phyloP scores from a whole-genome alignment of 2,329 filamentous ascomycete genomes.

The Nakataea oryzae region DNA sequence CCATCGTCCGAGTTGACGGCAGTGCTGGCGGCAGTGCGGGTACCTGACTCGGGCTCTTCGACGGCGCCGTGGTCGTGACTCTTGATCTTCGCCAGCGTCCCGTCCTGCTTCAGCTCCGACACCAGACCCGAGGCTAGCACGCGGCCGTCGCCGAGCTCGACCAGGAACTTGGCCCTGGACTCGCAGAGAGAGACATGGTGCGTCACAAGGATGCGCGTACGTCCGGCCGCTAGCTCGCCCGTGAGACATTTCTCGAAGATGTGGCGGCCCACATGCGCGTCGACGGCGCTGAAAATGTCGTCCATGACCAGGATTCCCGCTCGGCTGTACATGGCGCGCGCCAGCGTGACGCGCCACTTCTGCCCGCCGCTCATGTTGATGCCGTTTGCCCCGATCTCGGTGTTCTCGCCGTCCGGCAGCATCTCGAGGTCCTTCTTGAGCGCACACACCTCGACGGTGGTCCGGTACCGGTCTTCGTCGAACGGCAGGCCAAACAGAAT shows the following conservation, averaged over 20 bases:
- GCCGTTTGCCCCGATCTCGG: constrained; percentile 75
- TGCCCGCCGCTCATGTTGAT: constrained; percentile 80
- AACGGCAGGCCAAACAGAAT: constrained; percentile 67
- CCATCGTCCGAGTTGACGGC: constrained; percentile 40
- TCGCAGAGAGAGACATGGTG: constrained; percentile 68
- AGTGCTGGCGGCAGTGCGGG: constrained; percentile 22
- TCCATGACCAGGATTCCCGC: constrained; percentile 69
- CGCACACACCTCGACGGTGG: constrained; percentile 63
- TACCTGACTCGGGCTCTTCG: constrained; percentile 37
- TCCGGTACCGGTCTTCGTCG: constrained; percentile 57
- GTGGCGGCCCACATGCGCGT: constrained; percentile 70
- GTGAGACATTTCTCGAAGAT: constrained; percentile 68
- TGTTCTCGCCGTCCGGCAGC: constrained; percentile 65
- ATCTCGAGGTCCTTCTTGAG: constrained; percentile 67
- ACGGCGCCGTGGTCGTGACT: constrained; percentile 38
- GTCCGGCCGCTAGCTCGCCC: constrained; percentile 55
- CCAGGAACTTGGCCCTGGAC: constrained; percentile 61
- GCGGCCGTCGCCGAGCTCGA: constrained; percentile 60
- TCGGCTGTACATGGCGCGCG: constrained; percentile 68
- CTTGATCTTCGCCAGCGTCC: constrained; percentile 45
- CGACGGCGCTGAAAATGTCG: constrained; percentile 76
- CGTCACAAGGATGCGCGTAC: constrained; percentile 71
- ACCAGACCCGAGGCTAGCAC: constrained; percentile 54
- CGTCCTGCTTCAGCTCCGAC: constrained; percentile 50
- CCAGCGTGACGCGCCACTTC: constrained; percentile 72